Percentiles rank a stretch among this genome's conserved stretches.
These are phyloP conservation scores for Solanum aculeatissimum DNA, from an alignment of 305 asterid species.

Conservation along the genomic window DNA sequence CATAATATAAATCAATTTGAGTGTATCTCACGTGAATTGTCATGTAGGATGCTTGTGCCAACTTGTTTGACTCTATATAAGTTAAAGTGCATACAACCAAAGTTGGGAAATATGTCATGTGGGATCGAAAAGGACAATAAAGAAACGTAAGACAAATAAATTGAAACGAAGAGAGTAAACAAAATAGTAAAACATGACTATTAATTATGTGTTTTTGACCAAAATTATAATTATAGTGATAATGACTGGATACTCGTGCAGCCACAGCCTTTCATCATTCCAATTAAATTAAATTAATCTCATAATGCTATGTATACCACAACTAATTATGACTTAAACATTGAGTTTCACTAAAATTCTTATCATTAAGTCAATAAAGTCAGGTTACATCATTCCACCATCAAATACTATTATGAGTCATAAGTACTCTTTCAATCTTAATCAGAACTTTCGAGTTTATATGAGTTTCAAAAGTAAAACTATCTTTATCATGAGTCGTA, in stretches of 20 bases:
- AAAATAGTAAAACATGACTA: not conserved
- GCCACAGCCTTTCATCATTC: not conserved
- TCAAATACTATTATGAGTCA: not conserved
- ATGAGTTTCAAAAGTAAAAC: too few relatives aligned
- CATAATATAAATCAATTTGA: too few relatives aligned
- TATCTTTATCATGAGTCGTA: not conserved
- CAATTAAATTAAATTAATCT: not conserved
- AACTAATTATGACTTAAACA: not conserved
- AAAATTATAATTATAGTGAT: not conserved
- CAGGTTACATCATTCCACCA: not conserved
- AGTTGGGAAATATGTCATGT: too few relatives aligned
- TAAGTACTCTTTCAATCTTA: too few relatives aligned
- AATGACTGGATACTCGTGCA: not conserved
- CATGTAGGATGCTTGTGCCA: too few relatives aligned
- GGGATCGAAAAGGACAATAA: too few relatives aligned
- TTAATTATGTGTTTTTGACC: not conserved
- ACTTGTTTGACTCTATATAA: too few relatives aligned
- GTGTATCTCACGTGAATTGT: too few relatives aligned
- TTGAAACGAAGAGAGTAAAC: not conserved
- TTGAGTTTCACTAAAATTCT: not conserved
- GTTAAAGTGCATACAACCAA: too few relatives aligned
- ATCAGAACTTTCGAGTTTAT: too few relatives aligned
- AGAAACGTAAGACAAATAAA: too few relatives aligned
- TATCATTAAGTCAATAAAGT: not conserved
- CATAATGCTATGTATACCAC: not conserved